A percentile compares a stretch with the other conserved stretches of the same genome.
These are phyloP conservation scores for Boletus sensibilis DNA, from an alignment of 768 basidiomycete genomes.

Conservation along the genomic window DNA sequence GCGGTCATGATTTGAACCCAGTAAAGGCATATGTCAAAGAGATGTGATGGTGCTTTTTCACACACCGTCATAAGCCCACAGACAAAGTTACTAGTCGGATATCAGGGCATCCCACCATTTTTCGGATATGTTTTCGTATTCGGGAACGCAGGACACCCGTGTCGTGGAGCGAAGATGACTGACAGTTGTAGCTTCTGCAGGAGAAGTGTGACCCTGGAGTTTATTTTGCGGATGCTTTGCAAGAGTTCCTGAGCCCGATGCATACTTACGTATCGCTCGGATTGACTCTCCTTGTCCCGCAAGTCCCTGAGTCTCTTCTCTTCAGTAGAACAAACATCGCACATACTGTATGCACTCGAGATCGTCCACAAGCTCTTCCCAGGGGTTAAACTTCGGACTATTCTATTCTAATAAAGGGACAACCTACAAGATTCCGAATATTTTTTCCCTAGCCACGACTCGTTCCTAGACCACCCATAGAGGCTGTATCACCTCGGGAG, in stretches of 20 bases:
- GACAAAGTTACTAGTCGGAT: not conserved
- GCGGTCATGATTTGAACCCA: constrained; percentile 1
- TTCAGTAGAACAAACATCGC: not conserved
- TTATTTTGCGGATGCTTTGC: constrained; percentile 12
- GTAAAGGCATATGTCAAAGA: not conserved
- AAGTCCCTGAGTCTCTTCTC: not conserved
- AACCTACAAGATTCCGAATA: not conserved
- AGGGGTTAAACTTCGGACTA: not conserved
- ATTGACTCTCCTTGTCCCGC: constrained; percentile 4
- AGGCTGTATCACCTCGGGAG: constrained; percentile 8
- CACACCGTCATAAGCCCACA: not conserved
- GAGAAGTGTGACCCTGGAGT: constrained; percentile 4
- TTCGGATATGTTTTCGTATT: constrained; percentile 5
- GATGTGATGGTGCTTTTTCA: not conserved
- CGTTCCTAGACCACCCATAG: constrained; percentile 4
- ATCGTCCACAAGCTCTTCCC: not conserved
- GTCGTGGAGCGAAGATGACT: constrained; percentile 1
- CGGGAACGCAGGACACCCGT: constrained; percentile 4
- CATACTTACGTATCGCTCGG: constrained; percentile 13
- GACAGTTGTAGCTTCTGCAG: not conserved
- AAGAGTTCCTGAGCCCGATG: constrained; percentile 8
- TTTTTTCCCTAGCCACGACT: not conserved
- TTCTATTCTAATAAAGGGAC: not conserved
- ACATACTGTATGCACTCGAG: not conserved
- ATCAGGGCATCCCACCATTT: not conserved